A percentile compares a stretch with the other conserved stretches of the same genome.
phyloP scores from a whole-genome alignment of 495 filamentous ascomycete genomes.

The Aspergillus panamensis region DNA sequence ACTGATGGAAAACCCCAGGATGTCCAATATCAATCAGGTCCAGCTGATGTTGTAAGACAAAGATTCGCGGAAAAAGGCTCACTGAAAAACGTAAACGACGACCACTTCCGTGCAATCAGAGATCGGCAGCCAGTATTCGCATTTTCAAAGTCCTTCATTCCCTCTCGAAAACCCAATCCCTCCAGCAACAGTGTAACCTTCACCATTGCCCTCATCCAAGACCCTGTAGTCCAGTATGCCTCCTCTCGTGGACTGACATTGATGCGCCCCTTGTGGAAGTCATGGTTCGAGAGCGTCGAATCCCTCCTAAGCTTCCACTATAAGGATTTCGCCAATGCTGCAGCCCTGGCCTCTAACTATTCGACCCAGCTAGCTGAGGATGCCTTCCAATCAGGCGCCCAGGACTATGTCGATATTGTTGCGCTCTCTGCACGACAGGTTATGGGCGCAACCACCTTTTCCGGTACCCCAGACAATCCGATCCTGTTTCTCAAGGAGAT shows the following conservation, averaged over 20 bases:
- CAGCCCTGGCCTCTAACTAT: slow-evolving; percentile 67
- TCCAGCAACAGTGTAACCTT: slow-evolving; percentile 61
- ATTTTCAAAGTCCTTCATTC: slow-evolving; percentile 77
- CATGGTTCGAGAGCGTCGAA: slow-evolving; percentile 62
- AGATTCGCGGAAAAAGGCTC: slow-evolving; percentile 67
- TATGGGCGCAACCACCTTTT: slow-evolving; percentile 83
- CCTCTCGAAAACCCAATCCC: slow-evolving; percentile 27
- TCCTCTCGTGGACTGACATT: slow-evolving; percentile 72
- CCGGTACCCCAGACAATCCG: slow-evolving; percentile 79
- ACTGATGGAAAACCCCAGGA: slow-evolving; percentile 39
- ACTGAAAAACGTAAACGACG: slow-evolving; percentile 63
- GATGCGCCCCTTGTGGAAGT: slow-evolving; percentile 86
- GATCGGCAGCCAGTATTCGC: slow-evolving; percentile 89
- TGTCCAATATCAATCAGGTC: slow-evolving; percentile 65
- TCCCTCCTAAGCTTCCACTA: slow-evolving; percentile 73
- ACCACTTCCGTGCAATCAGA: slow-evolving; percentile 64
- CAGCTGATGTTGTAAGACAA: slow-evolving; percentile 63
- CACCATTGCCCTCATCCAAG: slow-evolving; percentile 78
- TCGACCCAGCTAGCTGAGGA: slow-evolving; percentile 73
- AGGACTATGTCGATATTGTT: slow-evolving; percentile 71
- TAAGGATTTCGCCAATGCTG: slow-evolving; percentile 62
- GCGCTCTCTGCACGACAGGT: slow-evolving; percentile 88
- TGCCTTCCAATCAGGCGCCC: slow-evolving; percentile 55
- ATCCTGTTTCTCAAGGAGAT: slow-evolving; percentile 94
- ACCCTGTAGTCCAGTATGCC: slow-evolving; percentile 84